A percentile compares a stretch with the other conserved stretches of the same genome.
Evolutionary conservation across 1,284 basidiomycete genomes (phyloP).

Genomic region (Agaricales sp.): DNA sequence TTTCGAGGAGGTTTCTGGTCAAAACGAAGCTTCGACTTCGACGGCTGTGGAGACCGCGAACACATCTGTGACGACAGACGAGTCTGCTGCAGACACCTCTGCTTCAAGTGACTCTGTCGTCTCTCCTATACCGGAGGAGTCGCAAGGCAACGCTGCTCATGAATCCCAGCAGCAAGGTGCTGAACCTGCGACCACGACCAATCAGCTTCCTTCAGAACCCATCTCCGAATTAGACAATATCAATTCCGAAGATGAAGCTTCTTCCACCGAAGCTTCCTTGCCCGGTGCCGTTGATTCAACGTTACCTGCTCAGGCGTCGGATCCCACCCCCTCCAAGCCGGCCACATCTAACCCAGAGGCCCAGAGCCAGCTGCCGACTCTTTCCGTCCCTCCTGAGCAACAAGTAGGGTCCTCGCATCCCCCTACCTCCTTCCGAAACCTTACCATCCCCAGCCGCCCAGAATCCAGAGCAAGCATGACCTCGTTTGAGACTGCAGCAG

Average conservation of each 20-base stretch:
- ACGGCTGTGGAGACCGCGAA: too few relatives aligned
- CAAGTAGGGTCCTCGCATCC: background rate
- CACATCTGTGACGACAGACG: background rate
- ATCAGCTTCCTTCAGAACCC: background rate
- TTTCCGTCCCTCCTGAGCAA: background rate
- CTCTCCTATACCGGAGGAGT: background rate
- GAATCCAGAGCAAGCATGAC: conserved; percentile 4
- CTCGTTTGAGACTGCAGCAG: background rate
- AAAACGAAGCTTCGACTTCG: background rate
- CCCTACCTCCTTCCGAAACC: background rate
- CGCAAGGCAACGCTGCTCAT: background rate
- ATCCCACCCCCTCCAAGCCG: background rate
- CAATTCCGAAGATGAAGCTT: background rate
- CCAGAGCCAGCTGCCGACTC: background rate
- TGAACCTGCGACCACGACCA: background rate
- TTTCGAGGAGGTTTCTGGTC: conserved; percentile 12
- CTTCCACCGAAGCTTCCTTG: background rate
- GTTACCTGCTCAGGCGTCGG: background rate
- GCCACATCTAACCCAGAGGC: background rate
- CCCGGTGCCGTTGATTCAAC: background rate
- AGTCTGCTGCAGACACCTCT: background rate
- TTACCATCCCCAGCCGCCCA: background rate
- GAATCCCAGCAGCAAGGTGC: background rate
- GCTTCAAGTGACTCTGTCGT: background rate
- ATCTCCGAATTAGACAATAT: too few relatives aligned